Conservation (phyloP, 306 rosid genomes). For the Prunus padus region DNA sequence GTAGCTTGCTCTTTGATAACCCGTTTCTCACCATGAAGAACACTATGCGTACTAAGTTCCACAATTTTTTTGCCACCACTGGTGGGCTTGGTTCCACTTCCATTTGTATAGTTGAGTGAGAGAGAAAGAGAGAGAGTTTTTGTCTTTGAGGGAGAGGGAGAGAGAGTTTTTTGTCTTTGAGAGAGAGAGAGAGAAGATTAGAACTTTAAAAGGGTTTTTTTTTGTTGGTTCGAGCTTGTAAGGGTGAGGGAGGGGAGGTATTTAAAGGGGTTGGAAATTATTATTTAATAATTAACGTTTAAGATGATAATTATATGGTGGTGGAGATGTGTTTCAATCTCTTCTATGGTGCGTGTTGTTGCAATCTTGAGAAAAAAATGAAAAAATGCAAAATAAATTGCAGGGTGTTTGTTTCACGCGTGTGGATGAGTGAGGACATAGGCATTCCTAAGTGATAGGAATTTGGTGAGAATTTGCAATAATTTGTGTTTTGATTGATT, state of each 20-base stretch:
- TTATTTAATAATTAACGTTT: slow-evolving; percentile 19
- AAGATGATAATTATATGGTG: slow-evolving; percentile 5
- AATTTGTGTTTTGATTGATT: not conserved
- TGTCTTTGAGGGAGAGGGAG: not conserved
- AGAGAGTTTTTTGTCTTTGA: not conserved
- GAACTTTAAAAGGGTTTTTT: not conserved
- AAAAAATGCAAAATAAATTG: not conserved
- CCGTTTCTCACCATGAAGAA: slow-evolving; percentile 65
- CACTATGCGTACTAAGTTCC: slow-evolving; percentile 56
- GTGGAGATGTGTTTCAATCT: not conserved
- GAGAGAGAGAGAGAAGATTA: slow-evolving; percentile 12
- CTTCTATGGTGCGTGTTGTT: slow-evolving; percentile 1
- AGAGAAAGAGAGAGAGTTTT: slow-evolving; percentile 14
- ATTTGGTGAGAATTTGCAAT: not conserved
- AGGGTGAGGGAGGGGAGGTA: slow-evolving; percentile 19
- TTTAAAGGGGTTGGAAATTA: slow-evolving; percentile 36
- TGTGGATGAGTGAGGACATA: not conserved
- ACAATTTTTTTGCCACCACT: slow-evolving; percentile 54
- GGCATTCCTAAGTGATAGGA: not conserved
- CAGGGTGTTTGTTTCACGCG: slow-evolving; percentile 2
- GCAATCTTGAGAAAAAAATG: not conserved
- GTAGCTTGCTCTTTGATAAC: slow-evolving; percentile 59
- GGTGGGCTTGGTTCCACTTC: slow-evolving; percentile 54
- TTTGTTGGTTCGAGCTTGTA: slow-evolving; percentile 18
- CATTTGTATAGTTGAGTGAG: slow-evolving; percentile 33